phyloP scores from a whole-genome alignment of 148 eudicot species.

The Fagopyrum homotropicum region DNA sequence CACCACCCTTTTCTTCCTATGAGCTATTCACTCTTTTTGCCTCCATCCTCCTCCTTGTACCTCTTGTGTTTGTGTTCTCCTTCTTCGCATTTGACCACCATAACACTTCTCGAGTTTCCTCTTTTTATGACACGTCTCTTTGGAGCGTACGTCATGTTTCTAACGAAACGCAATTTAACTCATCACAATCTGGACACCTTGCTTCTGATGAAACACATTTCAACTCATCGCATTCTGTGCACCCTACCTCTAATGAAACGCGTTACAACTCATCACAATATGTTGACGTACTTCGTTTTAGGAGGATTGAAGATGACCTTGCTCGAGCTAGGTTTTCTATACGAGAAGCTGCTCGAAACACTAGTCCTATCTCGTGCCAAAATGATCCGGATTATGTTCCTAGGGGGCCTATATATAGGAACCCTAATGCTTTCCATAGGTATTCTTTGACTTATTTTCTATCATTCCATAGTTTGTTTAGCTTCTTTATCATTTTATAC shows the following conservation, averaged over 20 bases:
- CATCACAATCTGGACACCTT: background rate
- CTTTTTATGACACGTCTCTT: background rate
- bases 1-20: slow-evolving; percentile 6
- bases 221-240: background rate
- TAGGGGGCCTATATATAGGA: slow-evolving; percentile 33
- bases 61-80: slow-evolving; percentile 4
- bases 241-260: background rate
- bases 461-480: background rate
- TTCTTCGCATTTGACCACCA: background rate
- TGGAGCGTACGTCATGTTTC: too few species aligned
- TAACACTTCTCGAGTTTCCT: background rate
- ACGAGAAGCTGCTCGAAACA: slow-evolving; percentile 25
- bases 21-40: background rate
- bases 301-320: slow-evolving; percentile 17
- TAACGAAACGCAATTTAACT: background rate
- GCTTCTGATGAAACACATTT: background rate
- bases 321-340: slow-evolving; percentile 29
- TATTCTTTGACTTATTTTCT: slow-evolving; percentile 3
- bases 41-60: slow-evolving; percentile 1
- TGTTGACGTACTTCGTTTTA: background rate
- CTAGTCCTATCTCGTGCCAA: slow-evolving; percentile 17
- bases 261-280: background rate
- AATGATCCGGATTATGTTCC: slow-evolving; percentile 33
- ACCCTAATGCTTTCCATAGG: slow-evolving; percentile 39
- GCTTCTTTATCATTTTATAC: background rate